Base-by-base conservation (phyloP, 345 rosid genomes). In the Eucalyptus melliodora region DNA sequence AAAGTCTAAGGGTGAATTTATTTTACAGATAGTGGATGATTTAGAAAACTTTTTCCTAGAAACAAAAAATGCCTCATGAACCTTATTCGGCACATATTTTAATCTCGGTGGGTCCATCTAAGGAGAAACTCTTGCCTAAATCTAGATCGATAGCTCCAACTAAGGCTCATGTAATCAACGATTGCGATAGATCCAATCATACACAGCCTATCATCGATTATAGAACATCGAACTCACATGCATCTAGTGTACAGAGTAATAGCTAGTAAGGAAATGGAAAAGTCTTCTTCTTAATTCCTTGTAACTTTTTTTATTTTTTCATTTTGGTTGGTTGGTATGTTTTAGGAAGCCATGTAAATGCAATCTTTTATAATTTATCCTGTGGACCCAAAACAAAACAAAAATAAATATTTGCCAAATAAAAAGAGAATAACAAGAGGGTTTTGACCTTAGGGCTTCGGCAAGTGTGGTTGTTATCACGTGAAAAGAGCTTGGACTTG, bases 131-230 rank as follows among this genome's bases (percentile, higher is more conserved):
- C 40, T 40, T 40, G 62, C 30, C 0, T 0, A 1, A 26, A 56
- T 10, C 62, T 26, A 26, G 30, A 56, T 56, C 62, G 1, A 56
- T 56, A 26, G 62, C 62, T 26, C 12, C 0, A 26, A 56, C 30
- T 56, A 26, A 10, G 14, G 30, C 13, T 11, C 0, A 56, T 26
- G 13, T 56, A 19, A 56, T 56, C 9, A 56, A 24, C 14, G 3
- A 10, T 4, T 56, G 30, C 8, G 62, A 23, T 56, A 11, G 0
- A 56, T 56, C 30, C 0, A 56, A 26, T 0, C 13, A 56, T 56
- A 56, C 62, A 56, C 30, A 10, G 0, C 62, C 30, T 10, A 56
- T 56, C 14, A 56, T 56, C 30, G 3, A 56, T 56, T 24, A 24
- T 56, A 56, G 30, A 56, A 24, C 62, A 56, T 24, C 3, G 2